Conservation (phyloP, 495 filamentous ascomycete genomes). For the Parachaetomium inaequale region DNA sequence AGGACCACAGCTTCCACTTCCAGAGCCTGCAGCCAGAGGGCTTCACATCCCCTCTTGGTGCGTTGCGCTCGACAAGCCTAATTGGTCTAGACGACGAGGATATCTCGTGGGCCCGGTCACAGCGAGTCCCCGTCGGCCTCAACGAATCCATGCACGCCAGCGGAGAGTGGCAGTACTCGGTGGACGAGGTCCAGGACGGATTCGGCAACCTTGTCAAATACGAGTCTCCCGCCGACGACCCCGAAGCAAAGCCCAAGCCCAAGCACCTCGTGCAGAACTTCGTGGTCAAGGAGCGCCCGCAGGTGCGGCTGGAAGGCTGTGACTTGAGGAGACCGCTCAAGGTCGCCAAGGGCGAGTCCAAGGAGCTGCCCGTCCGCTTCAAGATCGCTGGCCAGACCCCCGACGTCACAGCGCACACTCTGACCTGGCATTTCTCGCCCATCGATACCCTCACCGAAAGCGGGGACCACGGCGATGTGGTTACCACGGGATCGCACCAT, state of each 20-base stretch:
- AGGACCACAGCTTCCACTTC: conserved; percentile 71
- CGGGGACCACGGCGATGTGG: conserved; percentile 58
- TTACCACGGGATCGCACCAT: conserved; percentile 49
- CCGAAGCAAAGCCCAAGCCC: conserved; percentile 54
- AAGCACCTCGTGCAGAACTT: conserved; percentile 71
- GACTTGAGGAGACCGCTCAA: conserved; percentile 75
- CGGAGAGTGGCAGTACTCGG: conserved; percentile 81
- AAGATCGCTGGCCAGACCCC: conserved; percentile 55
- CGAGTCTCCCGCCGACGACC: conserved; percentile 60
- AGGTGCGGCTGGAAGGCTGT: conserved; percentile 64
- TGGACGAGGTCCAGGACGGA: conserved; percentile 88
- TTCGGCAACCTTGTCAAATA: conserved; percentile 85
- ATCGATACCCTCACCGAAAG: conserved; percentile 59
- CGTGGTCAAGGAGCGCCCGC: conserved; percentile 81
- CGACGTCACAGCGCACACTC: conserved; percentile 51
- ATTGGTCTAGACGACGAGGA: conserved; percentile 56
- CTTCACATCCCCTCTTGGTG: conserved; percentile 67
- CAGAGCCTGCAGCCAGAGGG: conserved; percentile 90
- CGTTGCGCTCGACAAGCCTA: conserved; percentile 53
- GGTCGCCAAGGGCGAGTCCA: conserved; percentile 67
- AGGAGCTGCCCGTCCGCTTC: conserved; percentile 70
- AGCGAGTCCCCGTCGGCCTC: conserved; percentile 69
- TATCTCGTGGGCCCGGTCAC: conserved; percentile 74
- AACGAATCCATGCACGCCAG: conserved; percentile 78
- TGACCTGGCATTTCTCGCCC: conserved; percentile 68